A percentile compares a stretch with the other conserved stretches of the same genome.
Conservation (phyloP, 495 filamentous ascomycete genomes). For the Chaetomium cochliodes region DNA sequence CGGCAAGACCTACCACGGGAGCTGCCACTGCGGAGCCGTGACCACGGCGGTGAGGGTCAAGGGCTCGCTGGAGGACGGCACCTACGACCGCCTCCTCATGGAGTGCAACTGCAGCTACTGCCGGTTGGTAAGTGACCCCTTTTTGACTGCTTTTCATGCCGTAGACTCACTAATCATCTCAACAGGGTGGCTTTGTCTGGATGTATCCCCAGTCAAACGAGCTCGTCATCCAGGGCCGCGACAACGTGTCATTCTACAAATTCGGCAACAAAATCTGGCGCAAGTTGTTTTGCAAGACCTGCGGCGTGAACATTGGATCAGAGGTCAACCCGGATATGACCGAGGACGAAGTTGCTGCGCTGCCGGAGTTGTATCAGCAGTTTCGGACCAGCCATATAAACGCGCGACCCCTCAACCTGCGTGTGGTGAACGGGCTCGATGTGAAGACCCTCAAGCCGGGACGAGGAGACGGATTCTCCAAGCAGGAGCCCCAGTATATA, state of each 20-base stretch:
- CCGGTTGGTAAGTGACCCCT: slow-evolving; percentile 34
- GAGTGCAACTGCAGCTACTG: slow-evolving; percentile 52
- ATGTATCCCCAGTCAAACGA: slow-evolving; percentile 37
- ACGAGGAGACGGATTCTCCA: slow-evolving; percentile 30
- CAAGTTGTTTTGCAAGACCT: slow-evolving; percentile 48
- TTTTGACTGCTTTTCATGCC: neutral
- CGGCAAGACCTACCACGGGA: slow-evolving; percentile 46
- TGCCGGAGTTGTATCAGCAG: slow-evolving; percentile 23
- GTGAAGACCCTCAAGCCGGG: slow-evolving; percentile 29
- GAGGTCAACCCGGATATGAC: slow-evolving; percentile 23
- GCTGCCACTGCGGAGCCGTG: slow-evolving; percentile 55
- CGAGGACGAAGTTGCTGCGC: slow-evolving; percentile 26
- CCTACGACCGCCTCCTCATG: slow-evolving; percentile 24
- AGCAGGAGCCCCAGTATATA: slow-evolving; percentile 31
- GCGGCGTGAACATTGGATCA: slow-evolving; percentile 40
- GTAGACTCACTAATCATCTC: neutral
- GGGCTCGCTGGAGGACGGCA: slow-evolving; percentile 34
- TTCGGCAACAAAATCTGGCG: slow-evolving; percentile 31
- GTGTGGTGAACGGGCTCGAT: slow-evolving; percentile 37
- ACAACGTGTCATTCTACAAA: slow-evolving; percentile 40
- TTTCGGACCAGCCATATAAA: slow-evolving; percentile 7
- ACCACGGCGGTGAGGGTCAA: slow-evolving; percentile 42
- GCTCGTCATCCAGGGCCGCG: slow-evolving; percentile 34
- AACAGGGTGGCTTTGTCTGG: slow-evolving; percentile 36
- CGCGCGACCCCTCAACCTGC: slow-evolving; percentile 33